Percentiles rank a stretch among this genome's conserved stretches.
Evolutionary conservation across 495 filamentous ascomycete genomes (phyloP).

Genomic region (Penicillium nucicola): DNA sequence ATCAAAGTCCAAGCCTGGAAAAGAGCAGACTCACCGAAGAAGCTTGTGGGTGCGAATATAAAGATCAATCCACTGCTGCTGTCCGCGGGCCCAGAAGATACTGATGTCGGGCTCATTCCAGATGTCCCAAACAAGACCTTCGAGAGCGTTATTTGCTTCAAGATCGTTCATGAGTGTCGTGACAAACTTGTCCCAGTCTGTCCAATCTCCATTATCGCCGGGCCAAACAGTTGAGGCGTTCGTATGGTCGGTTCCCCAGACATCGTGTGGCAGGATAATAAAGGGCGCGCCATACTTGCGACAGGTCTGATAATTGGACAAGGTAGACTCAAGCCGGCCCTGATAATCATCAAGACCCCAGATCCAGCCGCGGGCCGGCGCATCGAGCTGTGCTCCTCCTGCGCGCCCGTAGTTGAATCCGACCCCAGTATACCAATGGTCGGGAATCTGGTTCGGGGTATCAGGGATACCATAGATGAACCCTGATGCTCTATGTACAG

Average conservation of each 20-base stretch:
- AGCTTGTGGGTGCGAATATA: slow-evolving; percentile 26
- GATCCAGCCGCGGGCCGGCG: slow-evolving; percentile 19
- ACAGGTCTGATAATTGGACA: slow-evolving; percentile 36
- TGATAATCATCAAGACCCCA: slow-evolving; percentile 21
- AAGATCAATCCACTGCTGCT: slow-evolving; percentile 30
- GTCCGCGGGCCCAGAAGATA: slow-evolving; percentile 30
- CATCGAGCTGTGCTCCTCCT: slow-evolving; percentile 20
- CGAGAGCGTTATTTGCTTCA: slow-evolving; percentile 24
- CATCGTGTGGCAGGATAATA: slow-evolving; percentile 38
- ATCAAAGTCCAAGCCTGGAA: background rate
- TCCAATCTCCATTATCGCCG: slow-evolving; percentile 41
- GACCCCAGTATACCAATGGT: slow-evolving; percentile 22
- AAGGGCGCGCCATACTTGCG: slow-evolving; percentile 35
- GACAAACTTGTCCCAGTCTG: slow-evolving; percentile 32
- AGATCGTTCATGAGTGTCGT: slow-evolving; percentile 29
- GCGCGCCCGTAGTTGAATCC: slow-evolving; percentile 17
- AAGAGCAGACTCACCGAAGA: slow-evolving; percentile 17
- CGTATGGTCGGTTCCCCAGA: slow-evolving; percentile 38
- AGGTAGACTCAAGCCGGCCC: slow-evolving; percentile 32
- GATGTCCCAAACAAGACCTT: slow-evolving; percentile 32
- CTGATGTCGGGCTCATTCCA: slow-evolving; percentile 44
- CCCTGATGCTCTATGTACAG: slow-evolving; percentile 25
- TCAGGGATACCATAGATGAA: slow-evolving; percentile 37
- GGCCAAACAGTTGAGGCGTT: slow-evolving; percentile 24
- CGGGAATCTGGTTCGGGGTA: slow-evolving; percentile 22